Evolutionary conservation across 257 asterid species (phyloP).

Genomic region (Solanum medicagineum): DNA sequence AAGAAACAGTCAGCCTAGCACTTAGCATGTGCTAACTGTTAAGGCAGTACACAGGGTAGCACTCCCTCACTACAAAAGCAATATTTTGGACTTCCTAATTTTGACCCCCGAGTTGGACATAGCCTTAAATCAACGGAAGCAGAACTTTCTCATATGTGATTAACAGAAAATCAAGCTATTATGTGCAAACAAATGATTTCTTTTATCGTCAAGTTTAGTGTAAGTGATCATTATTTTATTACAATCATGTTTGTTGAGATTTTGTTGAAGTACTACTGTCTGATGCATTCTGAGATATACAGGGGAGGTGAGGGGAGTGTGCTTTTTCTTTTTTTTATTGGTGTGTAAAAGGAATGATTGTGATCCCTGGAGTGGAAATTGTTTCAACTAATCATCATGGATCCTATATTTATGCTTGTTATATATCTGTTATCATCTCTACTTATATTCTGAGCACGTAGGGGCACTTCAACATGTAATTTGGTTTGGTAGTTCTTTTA

Average conservation of each 20-base stretch:
- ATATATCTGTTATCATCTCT: neutral
- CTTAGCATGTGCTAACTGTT: neutral
- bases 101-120: neutral
- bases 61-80: neutral
- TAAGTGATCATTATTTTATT: neutral
- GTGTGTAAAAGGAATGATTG: neutral
- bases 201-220: neutral
- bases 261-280: neutral
- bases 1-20: neutral
- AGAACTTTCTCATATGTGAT: neutral
- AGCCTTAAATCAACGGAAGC: neutral
- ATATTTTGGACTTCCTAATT: neutral
- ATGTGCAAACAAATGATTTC: neutral
- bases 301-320: neutral
- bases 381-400: neutral
- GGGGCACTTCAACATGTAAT: neutral
- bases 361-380: neutral
- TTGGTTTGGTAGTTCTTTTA: neutral
- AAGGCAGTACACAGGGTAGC: neutral
- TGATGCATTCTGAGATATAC: neutral
- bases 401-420: neutral
- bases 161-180: neutral
- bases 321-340: neutral
- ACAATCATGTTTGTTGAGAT: neutral
- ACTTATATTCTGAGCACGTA: neutral